These are phyloP conservation scores for Chimonanthus praecox DNA, from an alignment of 164 flowering plant species.

Conservation along the genomic window DNA sequence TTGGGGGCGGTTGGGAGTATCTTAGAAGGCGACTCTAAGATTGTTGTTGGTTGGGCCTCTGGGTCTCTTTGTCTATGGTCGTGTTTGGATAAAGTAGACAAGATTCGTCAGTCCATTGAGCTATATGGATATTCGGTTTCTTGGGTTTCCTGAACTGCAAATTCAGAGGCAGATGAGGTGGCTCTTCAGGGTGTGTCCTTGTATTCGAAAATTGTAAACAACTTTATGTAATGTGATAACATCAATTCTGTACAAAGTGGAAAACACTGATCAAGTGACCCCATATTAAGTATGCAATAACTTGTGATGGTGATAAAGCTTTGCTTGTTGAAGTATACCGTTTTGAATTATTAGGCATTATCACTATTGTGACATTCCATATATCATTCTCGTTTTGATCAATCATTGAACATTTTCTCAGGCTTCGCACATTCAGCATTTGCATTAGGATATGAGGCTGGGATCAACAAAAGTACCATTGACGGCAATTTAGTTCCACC, in stretches of 20 bases:
- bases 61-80: no score
- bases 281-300: no score
- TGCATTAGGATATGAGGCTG: conserved; percentile 90
- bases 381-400: neutral
- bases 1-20: no score
- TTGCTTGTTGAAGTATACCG: neutral
- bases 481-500: conserved; percentile 97
- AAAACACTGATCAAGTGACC: neutral
- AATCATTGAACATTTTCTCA: conserved; percentile 26
- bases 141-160: no score
- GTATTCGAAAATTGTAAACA: neutral
- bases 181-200: neutral
- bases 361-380: neutral
- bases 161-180: no score
- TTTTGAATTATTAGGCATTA: neutral
- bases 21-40: no score
- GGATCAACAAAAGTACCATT: conserved; percentile 67
- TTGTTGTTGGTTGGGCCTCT: no score
- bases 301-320: neutral
- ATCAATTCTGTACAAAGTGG: neutral
- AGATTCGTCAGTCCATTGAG: no score
- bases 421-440: conserved; percentile 95
- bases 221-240: neutral
- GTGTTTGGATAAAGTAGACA: no score
- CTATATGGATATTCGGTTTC: no score